These are phyloP conservation scores for Sanghuangporus sanghuang DNA, from an alignment of 1,284 basidiomycete species.

Conservation along the genomic window DNA sequence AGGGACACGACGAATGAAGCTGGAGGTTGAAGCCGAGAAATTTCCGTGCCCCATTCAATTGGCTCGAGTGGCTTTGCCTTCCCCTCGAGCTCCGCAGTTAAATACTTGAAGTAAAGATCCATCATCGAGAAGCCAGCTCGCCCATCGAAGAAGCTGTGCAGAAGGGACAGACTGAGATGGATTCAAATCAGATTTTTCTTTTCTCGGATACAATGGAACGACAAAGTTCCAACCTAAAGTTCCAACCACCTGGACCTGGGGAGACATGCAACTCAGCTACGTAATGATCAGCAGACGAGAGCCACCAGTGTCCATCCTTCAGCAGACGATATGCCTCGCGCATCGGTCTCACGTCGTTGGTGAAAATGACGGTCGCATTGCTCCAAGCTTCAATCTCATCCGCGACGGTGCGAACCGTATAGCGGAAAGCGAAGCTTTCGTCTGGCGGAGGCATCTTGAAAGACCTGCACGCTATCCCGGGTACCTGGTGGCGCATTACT, in stretches of 20 bases:
- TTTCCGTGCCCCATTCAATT: background rate
- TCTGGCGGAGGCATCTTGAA: slow-evolving; percentile 9
- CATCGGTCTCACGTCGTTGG: slow-evolving; percentile 8
- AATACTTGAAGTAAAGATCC: background rate
- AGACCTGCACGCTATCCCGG: slow-evolving; percentile 10
- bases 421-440: slow-evolving; percentile 12
- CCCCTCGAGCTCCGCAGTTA: background rate
- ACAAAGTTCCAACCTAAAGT: background rate
- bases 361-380: slow-evolving; percentile 15
- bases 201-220: background rate
- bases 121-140: background rate
- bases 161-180: background rate
- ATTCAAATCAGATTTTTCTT: background rate
- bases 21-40: background rate
- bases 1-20: background rate
- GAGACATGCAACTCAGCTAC: background rate
- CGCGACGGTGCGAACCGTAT: slow-evolving; percentile 4
- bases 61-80: background rate
- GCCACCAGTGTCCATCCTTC: background rate
- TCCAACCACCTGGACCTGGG: background rate
- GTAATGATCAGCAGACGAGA: background rate
- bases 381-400: slow-evolving; percentile 10
- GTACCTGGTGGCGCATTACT: slow-evolving; percentile 11
- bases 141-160: background rate
- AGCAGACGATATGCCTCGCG: background rate